Evolutionary conservation across 1,284 basidiomycete species (phyloP).

Genomic region (Boletus holoroseus): DNA sequence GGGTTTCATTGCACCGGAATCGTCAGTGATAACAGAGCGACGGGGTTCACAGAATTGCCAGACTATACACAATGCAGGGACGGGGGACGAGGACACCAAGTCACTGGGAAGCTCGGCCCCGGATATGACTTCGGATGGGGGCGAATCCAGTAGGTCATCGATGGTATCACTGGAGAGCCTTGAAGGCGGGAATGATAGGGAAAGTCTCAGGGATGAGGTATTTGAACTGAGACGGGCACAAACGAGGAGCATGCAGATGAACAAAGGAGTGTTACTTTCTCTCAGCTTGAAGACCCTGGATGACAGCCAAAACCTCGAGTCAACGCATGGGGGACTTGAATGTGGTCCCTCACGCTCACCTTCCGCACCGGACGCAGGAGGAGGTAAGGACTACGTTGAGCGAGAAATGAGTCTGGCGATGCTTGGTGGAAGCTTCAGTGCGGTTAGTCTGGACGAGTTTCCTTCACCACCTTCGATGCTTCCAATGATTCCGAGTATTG

Average conservation of each 20-base stretch:
- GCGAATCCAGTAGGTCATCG: slow-evolving; percentile 25
- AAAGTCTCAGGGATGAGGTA: slow-evolving; percentile 30
- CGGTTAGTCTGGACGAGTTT: slow-evolving; percentile 41
- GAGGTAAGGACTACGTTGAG: slow-evolving; percentile 18
- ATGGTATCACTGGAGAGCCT: slow-evolving; percentile 26
- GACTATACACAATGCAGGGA: background rate
- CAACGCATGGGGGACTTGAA: slow-evolving; percentile 11
- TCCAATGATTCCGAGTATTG: slow-evolving; percentile 31
- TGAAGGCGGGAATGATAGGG: slow-evolving; percentile 16
- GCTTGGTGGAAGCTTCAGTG: slow-evolving; percentile 35
- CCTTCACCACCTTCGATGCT: slow-evolving; percentile 40
- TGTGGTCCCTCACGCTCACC: slow-evolving; percentile 7
- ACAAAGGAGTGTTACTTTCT: slow-evolving; percentile 40
- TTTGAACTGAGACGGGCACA: slow-evolving; percentile 44
- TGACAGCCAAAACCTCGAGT: slow-evolving; percentile 12
- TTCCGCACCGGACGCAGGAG: slow-evolving; percentile 14
- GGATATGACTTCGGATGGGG: slow-evolving; percentile 27
- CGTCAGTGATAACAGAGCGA: background rate
- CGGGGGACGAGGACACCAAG: slow-evolving; percentile 21
- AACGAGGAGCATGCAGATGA: slow-evolving; percentile 45
- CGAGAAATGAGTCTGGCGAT: slow-evolving; percentile 33
- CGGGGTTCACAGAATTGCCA: background rate
- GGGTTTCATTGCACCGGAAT: background rate
- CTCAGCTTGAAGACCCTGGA: slow-evolving; percentile 17
- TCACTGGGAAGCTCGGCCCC: slow-evolving; percentile 25